A percentile compares a stretch with the other conserved stretches of the same genome.
These are phyloP conservation scores for Corchorus olitorius DNA, from an alignment of 345 rosid genomes.

Conservation along the genomic window DNA sequence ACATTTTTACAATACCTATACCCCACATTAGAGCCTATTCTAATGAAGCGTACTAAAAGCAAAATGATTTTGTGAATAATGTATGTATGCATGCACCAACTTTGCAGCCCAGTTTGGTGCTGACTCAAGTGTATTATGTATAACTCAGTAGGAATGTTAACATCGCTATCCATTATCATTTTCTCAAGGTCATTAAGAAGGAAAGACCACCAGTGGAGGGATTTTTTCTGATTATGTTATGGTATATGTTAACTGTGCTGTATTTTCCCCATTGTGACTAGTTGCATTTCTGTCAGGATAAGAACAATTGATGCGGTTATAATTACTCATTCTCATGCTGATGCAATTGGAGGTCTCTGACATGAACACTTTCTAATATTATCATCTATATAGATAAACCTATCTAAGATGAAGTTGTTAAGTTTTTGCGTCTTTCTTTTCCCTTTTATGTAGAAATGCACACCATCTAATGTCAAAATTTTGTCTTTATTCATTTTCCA, in stretches of 20 bases:
- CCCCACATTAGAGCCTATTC: slow-evolving; percentile 1
- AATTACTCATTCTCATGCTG: slow-evolving; percentile 99
- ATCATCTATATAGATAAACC: slow-evolving; percentile 19
- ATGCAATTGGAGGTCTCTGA: slow-evolving; percentile 97
- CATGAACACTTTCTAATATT: slow-evolving; percentile 44
- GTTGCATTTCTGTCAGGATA: slow-evolving; percentile 80
- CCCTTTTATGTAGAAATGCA: slow-evolving; percentile 8
- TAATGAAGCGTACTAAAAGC: background rate
- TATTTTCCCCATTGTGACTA: slow-evolving; percentile 39
- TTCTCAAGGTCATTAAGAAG: background rate
- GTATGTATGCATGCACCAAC: background rate
- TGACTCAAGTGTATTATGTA: background rate
- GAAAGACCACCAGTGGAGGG: background rate
- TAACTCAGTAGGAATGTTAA: background rate
- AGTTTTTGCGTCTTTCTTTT: slow-evolving; percentile 19
- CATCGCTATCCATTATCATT: background rate
- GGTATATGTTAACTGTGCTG: slow-evolving; percentile 21
- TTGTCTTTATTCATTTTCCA: slow-evolving; percentile 30
- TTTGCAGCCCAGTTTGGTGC: background rate
- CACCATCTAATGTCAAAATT: slow-evolving; percentile 19
- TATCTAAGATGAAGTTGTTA: slow-evolving; percentile 17
- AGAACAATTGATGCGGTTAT: slow-evolving; percentile 97
- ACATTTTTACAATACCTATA: background rate
- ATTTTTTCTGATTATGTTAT: slow-evolving; percentile 24
- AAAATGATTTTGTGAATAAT: background rate